phyloP scores from a whole-genome alignment of 2,329 filamentous ascomycete genomes.

The Allantophomopsis cytisporea region DNA sequence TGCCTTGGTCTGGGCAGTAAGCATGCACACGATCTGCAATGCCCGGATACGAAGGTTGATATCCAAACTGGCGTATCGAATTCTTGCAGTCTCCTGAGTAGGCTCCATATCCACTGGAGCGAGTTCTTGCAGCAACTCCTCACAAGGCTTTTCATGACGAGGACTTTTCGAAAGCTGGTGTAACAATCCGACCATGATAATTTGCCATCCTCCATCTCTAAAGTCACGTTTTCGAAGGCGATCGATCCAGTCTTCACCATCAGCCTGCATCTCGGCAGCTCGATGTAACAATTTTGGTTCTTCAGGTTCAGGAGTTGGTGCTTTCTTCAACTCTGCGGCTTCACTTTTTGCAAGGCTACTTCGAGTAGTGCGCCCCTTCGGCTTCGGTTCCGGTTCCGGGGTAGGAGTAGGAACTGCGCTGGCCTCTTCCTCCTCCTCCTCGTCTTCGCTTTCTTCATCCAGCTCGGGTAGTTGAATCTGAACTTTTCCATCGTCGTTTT shows the following conservation, averaged over 20 bases:
- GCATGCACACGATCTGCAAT: conserved; percentile 73
- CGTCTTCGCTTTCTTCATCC: conserved; percentile 57
- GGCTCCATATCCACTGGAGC: conserved; percentile 67
- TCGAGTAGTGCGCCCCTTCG: conserved; percentile 59
- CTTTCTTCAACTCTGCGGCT: conserved; percentile 51
- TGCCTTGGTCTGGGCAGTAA: conserved; percentile 75
- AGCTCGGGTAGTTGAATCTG: conserved; percentile 68
- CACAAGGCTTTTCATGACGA: conserved; percentile 55
- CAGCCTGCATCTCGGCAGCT: conserved; percentile 61
- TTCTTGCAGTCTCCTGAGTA: conserved; percentile 57
- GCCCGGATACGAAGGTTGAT: conserved; percentile 71
- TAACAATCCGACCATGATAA: conserved; percentile 76
- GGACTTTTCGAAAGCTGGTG: conserved; percentile 72
- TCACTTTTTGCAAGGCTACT: conserved; percentile 77
- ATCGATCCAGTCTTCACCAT: conserved; percentile 71
- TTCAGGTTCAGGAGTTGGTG: conserved; percentile 22
- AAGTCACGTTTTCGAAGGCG: conserved; percentile 75
- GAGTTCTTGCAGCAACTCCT: conserved; percentile 68
- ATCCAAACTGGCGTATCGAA: conserved; percentile 63
- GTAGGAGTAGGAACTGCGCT: conserved; percentile 39
- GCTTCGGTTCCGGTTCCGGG: conserved; percentile 59
- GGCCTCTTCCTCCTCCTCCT: conserved; percentile 43
- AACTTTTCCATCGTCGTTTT: conserved; percentile 64
- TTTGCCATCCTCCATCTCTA: conserved; percentile 77
- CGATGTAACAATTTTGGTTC: conserved; percentile 43